Evolutionary conservation across 116 monocot genomes (phyloP).

Genomic region (Phalaenopsis hybrid): DNA sequence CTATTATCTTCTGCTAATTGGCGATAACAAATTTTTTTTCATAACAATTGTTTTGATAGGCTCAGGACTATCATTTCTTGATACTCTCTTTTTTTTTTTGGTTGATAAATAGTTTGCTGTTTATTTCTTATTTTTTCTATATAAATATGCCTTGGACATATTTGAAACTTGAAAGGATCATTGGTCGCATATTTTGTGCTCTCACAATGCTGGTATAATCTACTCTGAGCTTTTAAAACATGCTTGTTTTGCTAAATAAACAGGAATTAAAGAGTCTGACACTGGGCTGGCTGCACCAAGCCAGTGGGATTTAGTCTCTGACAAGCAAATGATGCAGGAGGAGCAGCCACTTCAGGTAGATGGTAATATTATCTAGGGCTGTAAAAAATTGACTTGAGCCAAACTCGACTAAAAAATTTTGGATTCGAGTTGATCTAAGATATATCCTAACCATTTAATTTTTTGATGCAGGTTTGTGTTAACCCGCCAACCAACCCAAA

Average conservation of each 20-base stretch:
- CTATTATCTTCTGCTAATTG: not conserved
- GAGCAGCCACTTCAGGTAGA: constrained; percentile 87
- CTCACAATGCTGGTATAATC: not conserved
- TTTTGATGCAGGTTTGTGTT: no score
- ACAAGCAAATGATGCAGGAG: constrained; percentile 98
- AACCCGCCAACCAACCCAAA: no score
- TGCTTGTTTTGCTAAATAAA: not conserved
- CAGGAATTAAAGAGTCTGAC: constrained; percentile 94
- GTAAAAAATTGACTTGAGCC: no score
- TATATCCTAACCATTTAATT: no score
- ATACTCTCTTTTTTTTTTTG: not conserved
- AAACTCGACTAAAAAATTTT: not conserved
- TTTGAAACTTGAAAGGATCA: not conserved
- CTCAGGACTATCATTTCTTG: not conserved
- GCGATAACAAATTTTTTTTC: not conserved
- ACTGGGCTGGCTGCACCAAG: constrained; percentile 87
- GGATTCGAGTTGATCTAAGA: no score
- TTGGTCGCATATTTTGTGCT: not conserved
- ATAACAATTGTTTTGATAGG: not conserved
- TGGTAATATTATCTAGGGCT: not conserved
- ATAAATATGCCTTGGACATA: not conserved
- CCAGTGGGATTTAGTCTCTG: constrained; percentile 92
- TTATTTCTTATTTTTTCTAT: not conserved
- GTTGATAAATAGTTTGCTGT: not conserved
- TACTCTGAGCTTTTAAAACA: not conserved